Base-by-base conservation (phyloP, 257 asterid genomes). In the Sherardia arvensis region DNA sequence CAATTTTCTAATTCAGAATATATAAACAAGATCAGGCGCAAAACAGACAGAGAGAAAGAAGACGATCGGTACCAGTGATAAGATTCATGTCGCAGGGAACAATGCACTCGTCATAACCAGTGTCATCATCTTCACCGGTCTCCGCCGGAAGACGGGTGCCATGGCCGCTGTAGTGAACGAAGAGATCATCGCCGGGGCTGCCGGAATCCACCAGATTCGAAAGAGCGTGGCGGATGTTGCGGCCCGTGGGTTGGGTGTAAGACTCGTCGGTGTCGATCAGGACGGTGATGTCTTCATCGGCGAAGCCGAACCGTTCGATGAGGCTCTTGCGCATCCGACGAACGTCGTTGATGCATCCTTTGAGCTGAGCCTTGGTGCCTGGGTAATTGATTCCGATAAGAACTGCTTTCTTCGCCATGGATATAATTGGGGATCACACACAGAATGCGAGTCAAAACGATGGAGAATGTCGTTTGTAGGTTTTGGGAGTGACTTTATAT, bases 101-200 rank as follows among this genome's bases (percentile, higher is more conserved):
- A 75, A 92, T 87, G 73, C 97, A 92, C 76, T 92, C 98, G 58
- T 89, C 98, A 54, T 76, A 92, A 71, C 98, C 98, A 45, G 98
- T 92, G 63, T 92, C 98, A 47, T 92, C 98, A 28, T 87, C 91
- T 83, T 91, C 98, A 47, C 98, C 98, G 25, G 94, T 88, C 80
- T 92, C 98, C 48, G 98, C 98, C 22, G 98, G 98, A 2, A 92
- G 87, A 45, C 98, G 91, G 8, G 98, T 92, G 5, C 98, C 98
- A 66, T 92, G 98, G 64, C 98, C 98, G 48, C 98, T 92, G 69
- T 92, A 92, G 78, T 92, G 98, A 7, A 92, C 95, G 73, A 92
- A 92, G 59, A 92, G 81, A 61, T 64, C 72, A 59, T 91, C 98
- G 0, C 98, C 95, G 53, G 81, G 68, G 30, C 65, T 34, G 61